Evolutionary conservation across 1,284 basidiomycete genomes (phyloP).

Genomic region (Naganishia sp.): DNA sequence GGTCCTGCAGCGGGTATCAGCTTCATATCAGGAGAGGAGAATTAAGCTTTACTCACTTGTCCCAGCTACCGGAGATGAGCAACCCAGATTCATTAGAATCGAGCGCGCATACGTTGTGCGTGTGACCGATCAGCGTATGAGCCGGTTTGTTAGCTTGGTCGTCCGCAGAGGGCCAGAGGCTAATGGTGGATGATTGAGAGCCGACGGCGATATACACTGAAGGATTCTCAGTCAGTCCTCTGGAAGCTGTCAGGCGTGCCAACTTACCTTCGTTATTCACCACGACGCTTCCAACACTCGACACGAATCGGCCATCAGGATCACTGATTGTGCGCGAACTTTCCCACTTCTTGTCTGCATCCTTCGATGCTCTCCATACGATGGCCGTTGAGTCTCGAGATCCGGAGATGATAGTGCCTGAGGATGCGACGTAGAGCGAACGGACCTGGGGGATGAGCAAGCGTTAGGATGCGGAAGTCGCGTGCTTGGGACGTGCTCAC

Average conservation of each 20-base stretch:
- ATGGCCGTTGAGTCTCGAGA: conserved; percentile 88
- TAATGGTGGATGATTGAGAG: conserved; percentile 80
- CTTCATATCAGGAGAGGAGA: not conserved
- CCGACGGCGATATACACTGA: conserved; percentile 80
- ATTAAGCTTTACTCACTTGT: conserved; percentile 65
- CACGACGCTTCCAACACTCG: conserved; percentile 47
- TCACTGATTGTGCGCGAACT: conserved; percentile 79
- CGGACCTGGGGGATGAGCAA: conserved; percentile 62
- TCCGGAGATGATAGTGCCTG: conserved; percentile 75
- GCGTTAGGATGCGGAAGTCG: not conserved
- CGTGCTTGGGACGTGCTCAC: not conserved
- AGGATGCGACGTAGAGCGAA: conserved; percentile 67
- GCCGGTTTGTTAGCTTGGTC: conserved; percentile 65
- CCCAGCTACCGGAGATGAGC: conserved; percentile 96
- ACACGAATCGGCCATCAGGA: conserved; percentile 68
- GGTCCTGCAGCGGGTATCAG: conserved; percentile 61
- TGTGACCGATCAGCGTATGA: conserved; percentile 83
- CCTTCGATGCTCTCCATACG: conserved; percentile 68
- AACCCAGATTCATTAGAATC: conserved; percentile 68
- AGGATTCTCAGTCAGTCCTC: not conserved
- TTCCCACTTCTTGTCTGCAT: conserved; percentile 62
- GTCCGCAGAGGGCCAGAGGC: conserved; percentile 68
- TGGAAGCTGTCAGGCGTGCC: not conserved
- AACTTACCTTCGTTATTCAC: conserved; percentile 47
- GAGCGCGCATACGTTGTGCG: conserved; percentile 86